Conservation (phyloP, 2,329 filamentous ascomycete genomes). For the Nectriaceae sp. region DNA sequence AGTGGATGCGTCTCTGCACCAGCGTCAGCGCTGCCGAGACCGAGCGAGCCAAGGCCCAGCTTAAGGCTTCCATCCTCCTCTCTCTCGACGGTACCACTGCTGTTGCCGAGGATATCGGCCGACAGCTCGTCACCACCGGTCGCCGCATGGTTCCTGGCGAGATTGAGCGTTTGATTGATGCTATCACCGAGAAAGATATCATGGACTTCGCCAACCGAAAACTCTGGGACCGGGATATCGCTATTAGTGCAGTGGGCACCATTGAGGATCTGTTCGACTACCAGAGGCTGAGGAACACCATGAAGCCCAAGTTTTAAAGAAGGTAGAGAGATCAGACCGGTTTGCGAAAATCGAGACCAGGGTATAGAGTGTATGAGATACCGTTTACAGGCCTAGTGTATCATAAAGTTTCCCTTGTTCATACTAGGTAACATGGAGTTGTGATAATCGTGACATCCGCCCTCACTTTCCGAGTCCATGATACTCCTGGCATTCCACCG, state of each 20-base stretch:
- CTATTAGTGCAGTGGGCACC: slow-evolving; percentile 87
- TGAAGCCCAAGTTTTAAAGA: slow-evolving; percentile 81
- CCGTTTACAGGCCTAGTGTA: slow-evolving; percentile 55
- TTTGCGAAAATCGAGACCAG: slow-evolving; percentile 40
- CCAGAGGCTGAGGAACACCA: slow-evolving; percentile 77
- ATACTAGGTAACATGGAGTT: slow-evolving; percentile 35
- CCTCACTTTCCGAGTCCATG: no score
- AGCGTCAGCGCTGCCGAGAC: slow-evolving; percentile 88
- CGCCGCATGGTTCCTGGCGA: slow-evolving; percentile 88
- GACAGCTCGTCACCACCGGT: slow-evolving; percentile 97
- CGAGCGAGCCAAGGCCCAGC: slow-evolving; percentile 97
- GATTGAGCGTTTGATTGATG: slow-evolving; percentile 88
- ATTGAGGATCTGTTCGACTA: slow-evolving; percentile 87
- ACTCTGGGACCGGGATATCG: slow-evolving; percentile 96
- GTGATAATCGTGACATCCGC: slow-evolving; percentile 26
- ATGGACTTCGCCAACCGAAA: slow-evolving; percentile 95
- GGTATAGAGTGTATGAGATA: slow-evolving; percentile 61
- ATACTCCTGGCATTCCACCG: no score
- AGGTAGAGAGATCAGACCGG: slow-evolving; percentile 30
- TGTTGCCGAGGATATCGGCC: slow-evolving; percentile 96
- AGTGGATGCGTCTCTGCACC: slow-evolving; percentile 94
- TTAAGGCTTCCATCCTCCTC: slow-evolving; percentile 97
- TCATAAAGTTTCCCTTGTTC: slow-evolving; percentile 51
- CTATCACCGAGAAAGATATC: slow-evolving; percentile 92
- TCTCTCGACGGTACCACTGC: slow-evolving; percentile 97